A percentile compares a stretch with the other conserved stretches of the same genome.
Conservation (phyloP, 805 yeast genomes). For the Candida vartiovaarae region DNA sequence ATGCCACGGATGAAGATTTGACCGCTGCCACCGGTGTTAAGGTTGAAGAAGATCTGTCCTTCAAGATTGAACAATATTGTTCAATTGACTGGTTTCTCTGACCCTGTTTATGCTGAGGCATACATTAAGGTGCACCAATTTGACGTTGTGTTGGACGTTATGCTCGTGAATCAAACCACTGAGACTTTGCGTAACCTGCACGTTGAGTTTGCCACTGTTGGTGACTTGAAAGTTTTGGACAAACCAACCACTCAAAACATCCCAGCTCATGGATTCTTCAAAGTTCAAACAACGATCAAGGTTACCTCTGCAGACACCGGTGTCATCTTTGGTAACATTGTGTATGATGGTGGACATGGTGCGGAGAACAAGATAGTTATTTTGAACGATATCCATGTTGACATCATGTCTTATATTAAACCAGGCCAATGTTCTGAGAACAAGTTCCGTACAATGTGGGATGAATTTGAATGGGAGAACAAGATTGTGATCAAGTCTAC, state of each 20-base stretch:
- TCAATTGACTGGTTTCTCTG: slow-evolving; percentile 96
- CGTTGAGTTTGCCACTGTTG: slow-evolving; percentile 93
- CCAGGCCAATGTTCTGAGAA: slow-evolving; percentile 89
- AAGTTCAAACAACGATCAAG: slow-evolving; percentile 79
- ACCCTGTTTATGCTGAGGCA: slow-evolving; percentile 97
- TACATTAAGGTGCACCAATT: slow-evolving; percentile 93
- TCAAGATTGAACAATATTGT: slow-evolving; percentile 84
- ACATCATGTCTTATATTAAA: slow-evolving; percentile 94
- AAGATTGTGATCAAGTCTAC: slow-evolving; percentile 62
- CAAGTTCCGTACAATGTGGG: slow-evolving; percentile 96
- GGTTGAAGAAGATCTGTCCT: slow-evolving; percentile 53
- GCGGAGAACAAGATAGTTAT: slow-evolving; percentile 86
- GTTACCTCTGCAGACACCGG: slow-evolving; percentile 98
- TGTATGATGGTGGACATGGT: slow-evolving; percentile 93
- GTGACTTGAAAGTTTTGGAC: slow-evolving; percentile 92
- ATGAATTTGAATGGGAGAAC: slow-evolving; percentile 84
- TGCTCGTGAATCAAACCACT: slow-evolving; percentile 90
- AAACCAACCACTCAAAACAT: slow-evolving; percentile 83
- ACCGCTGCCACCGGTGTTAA: slow-evolving; percentile 46
- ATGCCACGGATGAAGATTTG: slow-evolving; percentile 52
- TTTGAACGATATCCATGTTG: slow-evolving; percentile 89
- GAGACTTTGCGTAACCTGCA: slow-evolving; percentile 84
- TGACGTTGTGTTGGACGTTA: slow-evolving; percentile 89
- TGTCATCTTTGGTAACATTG: slow-evolving; percentile 93
- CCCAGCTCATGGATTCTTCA: slow-evolving; percentile 97